Base-by-base conservation (phyloP, 768 basidiomycete genomes). In the Naganishia antarctica region DNA sequence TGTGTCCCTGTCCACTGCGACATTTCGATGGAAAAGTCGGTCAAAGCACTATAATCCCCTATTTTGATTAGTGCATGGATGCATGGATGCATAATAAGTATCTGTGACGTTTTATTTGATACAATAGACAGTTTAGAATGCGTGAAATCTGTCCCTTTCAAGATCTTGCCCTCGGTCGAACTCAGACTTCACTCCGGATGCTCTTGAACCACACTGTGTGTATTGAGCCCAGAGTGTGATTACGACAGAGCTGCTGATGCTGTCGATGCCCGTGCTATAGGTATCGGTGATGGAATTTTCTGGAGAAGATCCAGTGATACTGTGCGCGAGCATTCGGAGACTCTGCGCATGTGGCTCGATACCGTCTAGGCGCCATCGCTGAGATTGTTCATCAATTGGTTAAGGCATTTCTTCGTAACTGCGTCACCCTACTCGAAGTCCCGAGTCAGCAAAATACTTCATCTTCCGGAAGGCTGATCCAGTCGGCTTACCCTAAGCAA, bases 401-500 rank as follows among this genome's bases (percentile, higher is more conserved):
- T 70, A 16, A 78, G 71, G 63, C 78, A 79, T 63, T 76, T 70
- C 58, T 75, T 76, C 28, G 96, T 99, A 69, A 98, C 96, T 87
- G 94, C 91, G 73, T 99, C 96, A 51, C 92, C 92, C 89, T 91
- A 69, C 9, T 59, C 28, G 28, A 68, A 23, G 29, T 37, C 18
- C 7, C 32, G 13, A 25, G 58, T 44, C 15, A 25, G 43, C 28
- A 50, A 31, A 26, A 37, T 25, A 2, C 11, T 3, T 3, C 25
- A 41, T 28, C 5, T 57, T 3, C 15, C 13, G 9, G 4, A 4
- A 11, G 11, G 0, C 21, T n/a, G 5, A 32, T 12, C 18, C 23
- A 13, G 23, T 15, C 47, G n/a, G n/a, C 66, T 21, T 26, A 88
- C 89, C 84, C 98, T 97, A 72, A 99, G 84, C 65, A 98, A 81